A percentile compares a stretch with the other conserved stretches of the same genome.
Evolutionary conservation across 2,329 filamentous ascomycete species (phyloP).

Genomic region (Alternaria metachromatica): DNA sequence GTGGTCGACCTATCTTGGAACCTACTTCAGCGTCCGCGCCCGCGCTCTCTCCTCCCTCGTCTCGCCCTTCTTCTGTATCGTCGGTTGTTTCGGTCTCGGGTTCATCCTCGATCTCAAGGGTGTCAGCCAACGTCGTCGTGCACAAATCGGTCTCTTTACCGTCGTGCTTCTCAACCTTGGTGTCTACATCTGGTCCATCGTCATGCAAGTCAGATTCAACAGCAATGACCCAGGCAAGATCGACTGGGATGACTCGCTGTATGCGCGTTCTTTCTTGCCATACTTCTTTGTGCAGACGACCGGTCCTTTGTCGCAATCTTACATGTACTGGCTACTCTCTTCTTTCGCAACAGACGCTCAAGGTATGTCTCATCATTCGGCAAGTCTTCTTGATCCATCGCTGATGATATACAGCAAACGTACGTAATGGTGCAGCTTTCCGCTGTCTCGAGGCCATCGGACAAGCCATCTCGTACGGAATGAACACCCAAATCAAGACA

Average conservation of each 20-base stretch:
- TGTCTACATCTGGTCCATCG: slow-evolving; percentile 60
- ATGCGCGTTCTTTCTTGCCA: slow-evolving; percentile 54
- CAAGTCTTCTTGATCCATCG: neutral
- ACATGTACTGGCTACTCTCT: slow-evolving; percentile 43
- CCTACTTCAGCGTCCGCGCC: slow-evolving; percentile 55
- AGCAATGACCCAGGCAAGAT: slow-evolving; percentile 51
- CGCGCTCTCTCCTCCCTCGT: slow-evolving; percentile 55
- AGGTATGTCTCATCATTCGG: slow-evolving; percentile 3
- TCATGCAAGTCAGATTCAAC: slow-evolving; percentile 55
- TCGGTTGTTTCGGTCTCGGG: slow-evolving; percentile 58
- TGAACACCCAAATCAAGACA: slow-evolving; percentile 41
- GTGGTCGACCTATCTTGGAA: slow-evolving; percentile 56
- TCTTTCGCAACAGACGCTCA: slow-evolving; percentile 40
- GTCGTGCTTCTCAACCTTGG: slow-evolving; percentile 56
- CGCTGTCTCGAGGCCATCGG: slow-evolving; percentile 37
- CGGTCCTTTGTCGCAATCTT: slow-evolving; percentile 37
- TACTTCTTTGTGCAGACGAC: slow-evolving; percentile 59
- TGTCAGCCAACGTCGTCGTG: slow-evolving; percentile 62
- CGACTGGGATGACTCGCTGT: slow-evolving; percentile 55
- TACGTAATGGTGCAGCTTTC: slow-evolving; percentile 36
- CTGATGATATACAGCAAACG: slow-evolving; percentile 24
- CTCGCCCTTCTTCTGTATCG: slow-evolving; percentile 59
- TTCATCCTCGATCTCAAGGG: slow-evolving; percentile 70
- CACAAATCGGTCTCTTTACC: slow-evolving; percentile 54
- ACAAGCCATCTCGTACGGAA: slow-evolving; percentile 38